Percentiles rank a stretch among this genome's conserved stretches.
These are phyloP conservation scores for Pseudoturritis turrita DNA, from an alignment of 345 rosid genomes.

Conservation along the genomic window DNA sequence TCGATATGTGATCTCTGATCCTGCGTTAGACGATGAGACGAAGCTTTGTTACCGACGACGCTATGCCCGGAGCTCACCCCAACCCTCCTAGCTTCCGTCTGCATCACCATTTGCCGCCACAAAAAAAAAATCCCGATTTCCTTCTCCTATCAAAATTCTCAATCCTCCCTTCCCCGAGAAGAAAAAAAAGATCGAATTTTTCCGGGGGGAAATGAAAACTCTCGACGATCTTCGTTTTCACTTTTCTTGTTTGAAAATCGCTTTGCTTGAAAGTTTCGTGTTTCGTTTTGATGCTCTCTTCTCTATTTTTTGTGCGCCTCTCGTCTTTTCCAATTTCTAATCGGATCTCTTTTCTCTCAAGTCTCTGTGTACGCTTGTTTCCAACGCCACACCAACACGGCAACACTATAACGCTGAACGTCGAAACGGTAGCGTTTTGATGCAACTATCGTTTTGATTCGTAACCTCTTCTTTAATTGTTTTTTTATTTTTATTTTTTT, in stretches of 20 bases:
- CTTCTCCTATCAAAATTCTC: not conserved
- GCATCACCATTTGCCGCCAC: constrained; percentile 45
- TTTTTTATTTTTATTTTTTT: no score
- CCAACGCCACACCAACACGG: constrained; percentile 27
- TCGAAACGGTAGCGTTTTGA: not conserved
- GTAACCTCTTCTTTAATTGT: no score
- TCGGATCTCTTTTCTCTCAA: not conserved
- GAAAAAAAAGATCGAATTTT: not conserved
- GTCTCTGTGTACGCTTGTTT: constrained; percentile 21
- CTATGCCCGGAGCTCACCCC: constrained; percentile 66
- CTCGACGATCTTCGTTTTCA: not conserved
- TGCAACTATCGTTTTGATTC: not conserved
- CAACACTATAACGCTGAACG: not conserved
- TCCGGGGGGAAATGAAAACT: not conserved
- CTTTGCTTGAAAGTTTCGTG: constrained; percentile 19
- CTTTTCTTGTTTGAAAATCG: not conserved
- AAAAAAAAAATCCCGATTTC: not conserved
- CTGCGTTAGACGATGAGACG: constrained; percentile 44
- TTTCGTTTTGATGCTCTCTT: not conserved
- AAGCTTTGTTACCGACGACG: constrained; percentile 38
- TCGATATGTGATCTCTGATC: constrained; percentile 65
- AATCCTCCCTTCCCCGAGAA: not conserved
- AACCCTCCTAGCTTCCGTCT: constrained; percentile 80
- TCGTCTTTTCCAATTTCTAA: not conserved
- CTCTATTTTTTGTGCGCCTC: constrained; percentile 24